These are phyloP conservation scores for Cryptococcus sp. DNA, from an alignment of 1,284 basidiomycete genomes.

Conservation along the genomic window DNA sequence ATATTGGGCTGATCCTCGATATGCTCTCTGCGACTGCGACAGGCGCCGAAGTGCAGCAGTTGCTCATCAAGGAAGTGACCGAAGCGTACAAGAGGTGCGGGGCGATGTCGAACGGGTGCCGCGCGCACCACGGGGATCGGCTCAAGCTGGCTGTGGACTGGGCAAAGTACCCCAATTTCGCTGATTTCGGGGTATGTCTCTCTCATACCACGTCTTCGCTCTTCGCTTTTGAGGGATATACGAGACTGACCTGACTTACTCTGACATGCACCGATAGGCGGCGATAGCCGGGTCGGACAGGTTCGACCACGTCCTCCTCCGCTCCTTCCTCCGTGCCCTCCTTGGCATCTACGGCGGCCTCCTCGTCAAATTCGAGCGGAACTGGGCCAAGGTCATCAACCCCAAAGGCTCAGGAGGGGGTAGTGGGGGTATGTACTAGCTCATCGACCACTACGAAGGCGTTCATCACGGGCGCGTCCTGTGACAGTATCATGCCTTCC, in stretches of 20 bases:
- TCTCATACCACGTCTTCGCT: background rate
- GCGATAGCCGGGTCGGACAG: conserved; percentile 26
- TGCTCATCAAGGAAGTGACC: conserved; percentile 25
- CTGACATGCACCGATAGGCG: background rate
- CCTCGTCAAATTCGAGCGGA: conserved; percentile 33
- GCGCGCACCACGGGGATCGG: conserved; percentile 30
- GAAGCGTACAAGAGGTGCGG: conserved; percentile 24
- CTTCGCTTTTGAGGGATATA: background rate
- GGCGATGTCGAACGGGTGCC: conserved; percentile 22
- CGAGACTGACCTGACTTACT: background rate
- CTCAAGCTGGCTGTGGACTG: conserved; percentile 31
- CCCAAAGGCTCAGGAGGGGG: conserved; percentile 28
- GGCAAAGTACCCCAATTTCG: conserved; percentile 36
- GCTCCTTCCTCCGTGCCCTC: conserved; percentile 29
- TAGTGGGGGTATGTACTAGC: conserved; percentile 35
- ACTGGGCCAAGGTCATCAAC: conserved; percentile 43
- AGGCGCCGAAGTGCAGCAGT: conserved; percentile 39
- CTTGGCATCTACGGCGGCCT: conserved; percentile 29
- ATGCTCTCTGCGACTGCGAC: background rate
- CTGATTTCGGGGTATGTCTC: conserved; percentile 21
- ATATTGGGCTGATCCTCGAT: background rate
- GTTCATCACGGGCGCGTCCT: too few species aligned
- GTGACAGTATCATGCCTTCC: too few species aligned
- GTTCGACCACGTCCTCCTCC: conserved; percentile 32
- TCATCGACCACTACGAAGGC: too few species aligned